phyloP scores from a whole-genome alignment of 192 early-diverging fungal species.

The Coemansia sp. region DNA sequence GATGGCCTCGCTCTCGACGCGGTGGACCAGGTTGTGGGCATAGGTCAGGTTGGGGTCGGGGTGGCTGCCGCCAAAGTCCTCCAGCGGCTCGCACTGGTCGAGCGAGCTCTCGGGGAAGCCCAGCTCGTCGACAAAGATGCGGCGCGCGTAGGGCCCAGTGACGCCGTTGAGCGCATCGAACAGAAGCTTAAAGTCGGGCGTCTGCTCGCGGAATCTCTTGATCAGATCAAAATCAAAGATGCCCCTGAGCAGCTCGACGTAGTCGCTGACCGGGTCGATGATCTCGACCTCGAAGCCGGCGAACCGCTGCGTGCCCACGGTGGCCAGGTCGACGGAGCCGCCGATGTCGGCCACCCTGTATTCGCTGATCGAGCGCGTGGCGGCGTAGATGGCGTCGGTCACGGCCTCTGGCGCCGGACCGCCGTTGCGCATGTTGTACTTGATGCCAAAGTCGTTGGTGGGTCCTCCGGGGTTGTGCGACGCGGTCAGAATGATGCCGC shows the following conservation, averaged over 20 bases:
- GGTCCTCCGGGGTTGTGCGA: slow-evolving; percentile 99
- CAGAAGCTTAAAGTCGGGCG: slow-evolving; percentile 76
- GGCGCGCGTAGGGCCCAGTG: slow-evolving; percentile 88
- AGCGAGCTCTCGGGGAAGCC: slow-evolving; percentile 75
- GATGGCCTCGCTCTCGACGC: slow-evolving; percentile 74
- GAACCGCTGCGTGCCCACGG: slow-evolving; percentile 59
- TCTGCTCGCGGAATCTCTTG: slow-evolving; percentile 67
- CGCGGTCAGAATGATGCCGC: slow-evolving; percentile 95
- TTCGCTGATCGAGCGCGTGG: slow-evolving; percentile 68
- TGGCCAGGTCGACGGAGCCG: slow-evolving; percentile 67
- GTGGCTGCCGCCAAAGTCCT: slow-evolving; percentile 93
- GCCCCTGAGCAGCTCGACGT: slow-evolving; percentile 77
- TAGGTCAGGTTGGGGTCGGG: slow-evolving; percentile 99
- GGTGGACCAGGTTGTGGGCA: slow-evolving; percentile 88
- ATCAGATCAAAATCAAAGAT: slow-evolving; percentile 94
- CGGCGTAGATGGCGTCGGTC: slow-evolving; percentile 87
- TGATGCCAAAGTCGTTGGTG: slow-evolving; percentile 97
- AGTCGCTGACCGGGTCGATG: slow-evolving; percentile 85
- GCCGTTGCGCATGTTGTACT: slow-evolving; percentile 96
- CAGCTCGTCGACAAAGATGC: slow-evolving; percentile 86
- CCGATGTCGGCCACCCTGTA: slow-evolving; percentile 56
- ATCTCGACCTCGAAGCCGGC: slow-evolving; percentile 76
- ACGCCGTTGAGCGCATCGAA: slow-evolving; percentile 97
- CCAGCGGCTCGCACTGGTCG: slow-evolving; percentile 76
- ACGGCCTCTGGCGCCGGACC: slow-evolving; percentile 95